Evolutionary conservation across 257 asterid genomes (phyloP).

Genomic region (Lantana camara): DNA sequence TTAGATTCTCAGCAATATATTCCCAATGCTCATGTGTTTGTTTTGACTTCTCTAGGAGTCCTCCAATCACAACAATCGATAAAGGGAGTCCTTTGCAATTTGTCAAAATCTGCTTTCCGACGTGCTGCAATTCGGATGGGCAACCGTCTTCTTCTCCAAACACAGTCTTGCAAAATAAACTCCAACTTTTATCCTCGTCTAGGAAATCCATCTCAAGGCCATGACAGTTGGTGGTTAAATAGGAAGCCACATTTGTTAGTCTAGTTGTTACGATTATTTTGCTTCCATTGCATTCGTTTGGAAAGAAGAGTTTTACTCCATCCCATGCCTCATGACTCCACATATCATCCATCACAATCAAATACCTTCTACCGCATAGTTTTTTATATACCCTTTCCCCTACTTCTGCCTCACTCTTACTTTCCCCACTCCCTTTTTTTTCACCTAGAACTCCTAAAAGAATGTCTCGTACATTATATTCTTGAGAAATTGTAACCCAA

Average conservation of each 20-base stretch:
- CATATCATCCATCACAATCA: no score
- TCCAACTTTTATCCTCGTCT: slow-evolving; percentile 2
- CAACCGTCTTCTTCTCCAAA: slow-evolving; percentile 3
- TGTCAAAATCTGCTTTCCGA: not conserved
- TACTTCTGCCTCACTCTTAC: not conserved
- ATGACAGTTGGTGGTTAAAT: not conserved
- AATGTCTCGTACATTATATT: no score
- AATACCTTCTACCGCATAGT: no score
- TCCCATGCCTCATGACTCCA: no score
- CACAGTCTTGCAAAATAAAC: not conserved
- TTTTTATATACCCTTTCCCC: no score
- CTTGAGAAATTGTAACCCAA: no score
- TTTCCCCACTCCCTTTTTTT: no score
- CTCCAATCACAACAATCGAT: no score
- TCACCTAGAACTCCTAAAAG: no score
- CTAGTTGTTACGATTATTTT: slow-evolving; percentile 10
- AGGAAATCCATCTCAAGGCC: not conserved
- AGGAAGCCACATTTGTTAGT: not conserved
- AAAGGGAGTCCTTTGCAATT: slow-evolving; percentile 15
- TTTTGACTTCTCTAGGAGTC: no score
- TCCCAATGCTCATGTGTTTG: no score
- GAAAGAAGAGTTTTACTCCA: slow-evolving; percentile 6
- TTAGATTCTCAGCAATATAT: no score
- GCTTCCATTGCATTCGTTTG: not conserved
- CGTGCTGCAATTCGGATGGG: not conserved